Base-by-base conservation (phyloP, 805 yeast genomes). In the Suhomyces sp. region DNA sequence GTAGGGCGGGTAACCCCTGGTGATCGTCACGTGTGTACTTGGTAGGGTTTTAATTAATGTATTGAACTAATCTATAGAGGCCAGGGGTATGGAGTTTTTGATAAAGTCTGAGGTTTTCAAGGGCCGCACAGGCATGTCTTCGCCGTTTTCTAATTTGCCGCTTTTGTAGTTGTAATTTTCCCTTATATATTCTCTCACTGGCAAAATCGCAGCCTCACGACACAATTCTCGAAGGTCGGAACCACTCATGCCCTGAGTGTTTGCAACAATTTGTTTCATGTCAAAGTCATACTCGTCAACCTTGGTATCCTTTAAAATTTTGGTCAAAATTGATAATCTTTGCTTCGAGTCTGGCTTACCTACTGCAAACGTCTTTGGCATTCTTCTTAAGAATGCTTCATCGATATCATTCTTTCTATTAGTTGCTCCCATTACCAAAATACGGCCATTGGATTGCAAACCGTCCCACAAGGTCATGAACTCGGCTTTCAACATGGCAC, bases 381-480 rank as follows among this genome's bases (percentile, higher is more conserved):
- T 79, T 65, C 99, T 82, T 70, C 99, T 82, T 72, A 94, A 75
- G 64, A 93, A 90, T 1, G 99, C 99, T 56, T 82, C 80, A 65
- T 93, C 99, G 45, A 93, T 93, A 67, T 93, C 99, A 55, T 82
- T 81, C 42, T 94, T 91, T 58, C 99, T 78, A 67, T 93, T 93
- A 0, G 99, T 93, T 8, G 98, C 98, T 2, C 98, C 99, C 61
- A 93, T 80, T 2, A 93, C 90, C 74, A 93, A 73, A 4, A 94
- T 81, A 46, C 96, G 78, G 1, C 96, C 96, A 54, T 85, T 82
- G 8, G 88, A 80, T 6, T 81, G 71, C 31, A 93, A 74, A 0
- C 99, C 99, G 68, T 93, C 99, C 98, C 98, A 93, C 48, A 93
- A 73, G 0, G 97, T 90, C 97, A 93, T 93, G 64, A 93, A 94